A percentile compares a stretch with the other conserved stretches of the same genome.
Conservation (phyloP, 345 rosid genomes). For the Passiflora organensis region DNA sequence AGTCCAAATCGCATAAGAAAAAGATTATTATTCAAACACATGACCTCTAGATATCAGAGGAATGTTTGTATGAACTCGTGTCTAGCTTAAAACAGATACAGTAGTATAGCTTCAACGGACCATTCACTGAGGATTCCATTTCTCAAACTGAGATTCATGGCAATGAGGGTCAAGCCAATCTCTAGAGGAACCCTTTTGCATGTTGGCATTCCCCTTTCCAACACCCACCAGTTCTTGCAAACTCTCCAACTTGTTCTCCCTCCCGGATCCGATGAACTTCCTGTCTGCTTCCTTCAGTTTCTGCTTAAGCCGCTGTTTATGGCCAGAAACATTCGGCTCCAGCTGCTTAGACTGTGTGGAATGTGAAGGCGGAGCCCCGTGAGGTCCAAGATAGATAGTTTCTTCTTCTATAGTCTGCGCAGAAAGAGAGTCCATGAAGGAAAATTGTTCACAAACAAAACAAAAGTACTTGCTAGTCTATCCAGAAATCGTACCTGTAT, state of each 20-base stretch:
- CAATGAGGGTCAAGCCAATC: constrained; percentile 97
- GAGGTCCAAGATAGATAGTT: constrained; percentile 84
- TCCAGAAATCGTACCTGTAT: too few species aligned
- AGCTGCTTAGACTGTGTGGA: constrained; percentile 55
- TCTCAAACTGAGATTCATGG: constrained; percentile 79
- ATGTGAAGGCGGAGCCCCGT: constrained; percentile 79
- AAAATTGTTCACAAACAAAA: too few species aligned
- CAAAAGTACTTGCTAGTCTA: too few species aligned
- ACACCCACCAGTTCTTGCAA: constrained; percentile 67
- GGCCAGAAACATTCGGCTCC: constrained; percentile 47
- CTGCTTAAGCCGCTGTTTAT: constrained; percentile 80
- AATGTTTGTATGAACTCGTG: constrained; percentile 3
- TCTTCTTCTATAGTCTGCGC: constrained; percentile 55
- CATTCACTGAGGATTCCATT: constrained; percentile 39
- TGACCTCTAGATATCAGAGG: constrained; percentile 12
- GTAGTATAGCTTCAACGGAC: constrained; percentile 11
- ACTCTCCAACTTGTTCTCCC: constrained; percentile 83
- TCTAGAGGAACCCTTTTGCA: constrained; percentile 50
- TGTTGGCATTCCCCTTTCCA: constrained; percentile 33
- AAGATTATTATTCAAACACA: constrained; percentile 23
- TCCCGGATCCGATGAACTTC: constrained; percentile 52
- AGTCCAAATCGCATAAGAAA: constrained; percentile 7
- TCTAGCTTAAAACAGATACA: constrained; percentile 3
- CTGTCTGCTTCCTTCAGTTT: constrained; percentile 82
- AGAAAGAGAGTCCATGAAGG: not conserved